Evolutionary conservation across 2,329 filamentous ascomycete species (phyloP).

Genomic region (Ambrosiella beaveri): DNA sequence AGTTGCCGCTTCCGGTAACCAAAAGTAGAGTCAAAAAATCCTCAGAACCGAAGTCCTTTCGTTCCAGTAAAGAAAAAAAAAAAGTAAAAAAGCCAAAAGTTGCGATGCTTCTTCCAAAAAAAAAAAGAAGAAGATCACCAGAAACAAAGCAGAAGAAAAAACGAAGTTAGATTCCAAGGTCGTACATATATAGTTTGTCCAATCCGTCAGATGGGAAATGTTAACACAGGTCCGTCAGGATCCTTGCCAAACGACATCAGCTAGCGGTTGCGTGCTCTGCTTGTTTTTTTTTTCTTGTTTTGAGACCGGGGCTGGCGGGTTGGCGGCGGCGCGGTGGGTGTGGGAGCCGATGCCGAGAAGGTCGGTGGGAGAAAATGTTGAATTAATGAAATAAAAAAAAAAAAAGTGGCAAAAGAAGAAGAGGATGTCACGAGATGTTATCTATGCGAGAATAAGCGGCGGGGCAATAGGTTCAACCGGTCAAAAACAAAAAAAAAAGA

Average conservation of each 20-base stretch:
- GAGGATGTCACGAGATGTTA: not conserved
- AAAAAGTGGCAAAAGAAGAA: not conserved
- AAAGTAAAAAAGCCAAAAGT: too few relatives aligned
- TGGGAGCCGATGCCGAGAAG: not conserved
- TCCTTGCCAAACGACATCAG: not conserved
- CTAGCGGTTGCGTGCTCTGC: constrained; percentile 1
- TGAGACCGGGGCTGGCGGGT: not conserved
- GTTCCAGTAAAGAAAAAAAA: too few relatives aligned
- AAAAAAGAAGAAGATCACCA: too few relatives aligned
- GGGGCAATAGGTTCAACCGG: not conserved
- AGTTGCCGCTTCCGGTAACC: too few relatives aligned
- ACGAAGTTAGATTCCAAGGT: too few relatives aligned
- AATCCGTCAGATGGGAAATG: not conserved
- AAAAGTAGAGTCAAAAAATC: too few relatives aligned
- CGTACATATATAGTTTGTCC: too few relatives aligned
- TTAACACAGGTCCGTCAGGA: not conserved
- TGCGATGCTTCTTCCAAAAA: too few relatives aligned
- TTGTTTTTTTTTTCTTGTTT: not conserved
- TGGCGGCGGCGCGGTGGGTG: not conserved
- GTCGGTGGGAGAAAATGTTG: not conserved
- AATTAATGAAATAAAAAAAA: not conserved
- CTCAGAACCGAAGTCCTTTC: too few relatives aligned
- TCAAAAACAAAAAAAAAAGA: too few relatives aligned
- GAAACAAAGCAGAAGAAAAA: too few relatives aligned
- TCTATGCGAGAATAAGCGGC: too few relatives aligned